These are phyloP conservation scores for Phytopythium montanum DNA, from an alignment of 352 stramenopile species.

Conservation along the genomic window DNA sequence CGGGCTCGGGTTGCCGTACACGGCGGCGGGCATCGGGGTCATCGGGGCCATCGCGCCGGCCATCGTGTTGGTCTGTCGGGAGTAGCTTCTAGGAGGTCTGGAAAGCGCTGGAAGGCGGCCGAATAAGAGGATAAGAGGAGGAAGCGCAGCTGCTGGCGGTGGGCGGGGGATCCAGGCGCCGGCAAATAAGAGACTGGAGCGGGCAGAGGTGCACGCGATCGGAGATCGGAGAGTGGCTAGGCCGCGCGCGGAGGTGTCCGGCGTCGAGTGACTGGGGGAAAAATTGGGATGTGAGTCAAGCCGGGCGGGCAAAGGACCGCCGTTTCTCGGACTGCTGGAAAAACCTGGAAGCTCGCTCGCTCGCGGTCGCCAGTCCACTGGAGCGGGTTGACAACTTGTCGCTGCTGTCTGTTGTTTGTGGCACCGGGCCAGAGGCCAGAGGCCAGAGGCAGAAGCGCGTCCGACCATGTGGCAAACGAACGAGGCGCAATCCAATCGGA, in stretches of 20 bases:
- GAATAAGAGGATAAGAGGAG: not conserved
- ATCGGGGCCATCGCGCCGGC: conserved; percentile 24
- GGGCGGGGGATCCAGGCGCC: not conserved
- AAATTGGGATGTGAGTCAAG: conserved; percentile 11
- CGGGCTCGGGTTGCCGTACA: conserved; percentile 42
- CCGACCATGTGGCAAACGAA: not conserved
- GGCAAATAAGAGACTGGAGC: conserved; percentile 2
- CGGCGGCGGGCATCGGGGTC: too few species aligned
- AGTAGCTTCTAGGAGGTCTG: not conserved
- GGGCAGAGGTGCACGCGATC: conserved; percentile 2
- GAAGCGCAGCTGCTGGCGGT: not conserved
- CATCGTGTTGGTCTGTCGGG: conserved; percentile 20
- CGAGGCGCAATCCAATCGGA: conserved; percentile 1
- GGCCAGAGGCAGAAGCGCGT: conserved; percentile 3
- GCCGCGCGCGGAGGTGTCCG: not conserved
- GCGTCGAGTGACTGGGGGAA: not conserved
- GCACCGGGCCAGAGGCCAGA: not conserved
- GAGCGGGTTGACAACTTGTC: not conserved
- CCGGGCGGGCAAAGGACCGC: too few species aligned
- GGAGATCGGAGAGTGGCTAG: not conserved
- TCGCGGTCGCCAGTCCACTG: not conserved
- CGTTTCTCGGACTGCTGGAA: not conserved
- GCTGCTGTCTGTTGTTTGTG: too few species aligned
- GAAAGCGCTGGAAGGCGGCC: too few species aligned
- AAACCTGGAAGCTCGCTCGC: too few species aligned